Percentiles rank a stretch among this genome's conserved stretches.
These are phyloP conservation scores for Metschnikowia reukaufii DNA, from an alignment of 805 yeast genomes.

Conservation along the genomic window DNA sequence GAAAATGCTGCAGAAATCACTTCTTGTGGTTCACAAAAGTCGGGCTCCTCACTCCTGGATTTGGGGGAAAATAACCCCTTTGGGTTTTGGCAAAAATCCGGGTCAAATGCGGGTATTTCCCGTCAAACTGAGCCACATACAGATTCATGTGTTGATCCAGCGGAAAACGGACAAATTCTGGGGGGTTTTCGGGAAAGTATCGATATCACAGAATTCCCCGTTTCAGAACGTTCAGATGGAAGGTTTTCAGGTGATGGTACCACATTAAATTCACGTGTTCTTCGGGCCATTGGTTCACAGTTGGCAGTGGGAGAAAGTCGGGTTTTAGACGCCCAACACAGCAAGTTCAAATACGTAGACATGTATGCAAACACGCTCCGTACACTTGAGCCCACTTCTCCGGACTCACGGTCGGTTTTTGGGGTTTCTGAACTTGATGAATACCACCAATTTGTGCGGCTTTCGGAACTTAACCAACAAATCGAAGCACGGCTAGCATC, in stretches of 20 bases:
- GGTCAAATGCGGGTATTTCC: too few species aligned
- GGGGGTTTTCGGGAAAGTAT: too few species aligned
- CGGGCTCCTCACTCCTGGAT: conserved; percentile 6
- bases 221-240: neutral
- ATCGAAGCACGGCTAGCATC: conserved; percentile 25
- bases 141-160: neutral
- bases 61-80: conserved; percentile 1
- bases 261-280: conserved; percentile 1
- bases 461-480: conserved; percentile 35
- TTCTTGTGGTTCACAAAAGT: neutral
- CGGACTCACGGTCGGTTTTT: conserved; percentile 26
- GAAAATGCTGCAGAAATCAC: neutral
- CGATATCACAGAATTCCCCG: too few species aligned
- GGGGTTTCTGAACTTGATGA: conserved; percentile 35
- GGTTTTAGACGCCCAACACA: neutral
- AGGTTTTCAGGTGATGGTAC: neutral
- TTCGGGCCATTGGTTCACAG: conserved; percentile 5
- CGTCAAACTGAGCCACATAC: neutral
- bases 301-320: conserved; percentile 3
- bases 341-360: conserved; percentile 14
- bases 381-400: conserved; percentile 2
- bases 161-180: neutral
- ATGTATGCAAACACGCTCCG: conserved; percentile 11
- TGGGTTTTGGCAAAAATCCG: neutral
- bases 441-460: conserved; percentile 32